Evolutionary conservation across 163 green algal genomes (phyloP), one percentile per base, ranked within the genome.

Genomic region (Dunaliella salina): DNA sequence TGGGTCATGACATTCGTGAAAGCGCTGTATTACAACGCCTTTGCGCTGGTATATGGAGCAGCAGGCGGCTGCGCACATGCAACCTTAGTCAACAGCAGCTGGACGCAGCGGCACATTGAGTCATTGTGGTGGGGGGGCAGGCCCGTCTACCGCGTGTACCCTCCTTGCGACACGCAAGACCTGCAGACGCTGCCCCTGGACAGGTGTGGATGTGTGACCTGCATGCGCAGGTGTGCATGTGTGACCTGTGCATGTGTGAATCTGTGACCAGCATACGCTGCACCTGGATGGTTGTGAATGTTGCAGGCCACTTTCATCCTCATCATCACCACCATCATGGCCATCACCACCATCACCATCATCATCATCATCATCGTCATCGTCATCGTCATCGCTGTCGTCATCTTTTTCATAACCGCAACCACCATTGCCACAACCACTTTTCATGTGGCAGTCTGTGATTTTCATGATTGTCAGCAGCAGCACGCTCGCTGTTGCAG

Each of bases 11-110:
- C 93, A 0, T 29, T 86, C 35, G 83, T 87, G 84, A 99, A 99
- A 91, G 81, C 97, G 83, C 72, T 90, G 18, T 99, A 99, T 90
- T 99, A 99, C 90, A 88, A 92, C 46, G 69, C 85, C 0, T 88
- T 99, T 59, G 94, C 96, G 0, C n/a, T 86, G 25, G 30, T 95
- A 29, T 99, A 99, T 85, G 93, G 93, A 89, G 0, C 88, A 45
- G 87, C 78, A n/a, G 90, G 85, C 24, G 72, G 57, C 63, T 83
- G n/a, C 34, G 30, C 85, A 0, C 29, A 84, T 18, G 85, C 84
- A 8, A 75, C 80, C 45, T 96, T 98, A 93, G 96, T 97, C 35
- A 99, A 99, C 92, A 97, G 92, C 22, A 94, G 85, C 33, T 99
- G 97, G 97, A 99, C 97, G 15, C 82, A 85, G 29, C 88, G 63